Evolutionary conservation across 345 rosid genomes (phyloP).

Genomic region (Combretum micranthum): DNA sequence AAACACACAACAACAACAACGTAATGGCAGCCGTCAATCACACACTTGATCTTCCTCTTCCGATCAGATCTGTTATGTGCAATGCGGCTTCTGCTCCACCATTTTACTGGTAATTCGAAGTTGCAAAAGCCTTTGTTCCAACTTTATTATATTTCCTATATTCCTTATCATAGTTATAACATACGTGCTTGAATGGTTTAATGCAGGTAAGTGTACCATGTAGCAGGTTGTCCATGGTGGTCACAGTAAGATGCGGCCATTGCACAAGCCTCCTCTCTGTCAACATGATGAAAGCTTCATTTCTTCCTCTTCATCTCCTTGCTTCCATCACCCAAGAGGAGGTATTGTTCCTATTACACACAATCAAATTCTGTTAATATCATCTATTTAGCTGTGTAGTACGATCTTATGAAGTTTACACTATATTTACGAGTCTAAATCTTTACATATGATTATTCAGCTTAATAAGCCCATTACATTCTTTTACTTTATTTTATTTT

Average conservation of each 20-base stretch:
- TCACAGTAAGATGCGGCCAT: constrained; percentile 93
- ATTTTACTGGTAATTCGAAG: constrained; percentile 57
- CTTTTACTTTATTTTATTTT: too few relatives aligned
- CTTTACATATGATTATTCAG: too few relatives aligned
- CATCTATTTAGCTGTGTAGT: too few relatives aligned
- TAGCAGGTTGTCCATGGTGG: constrained; percentile 78
- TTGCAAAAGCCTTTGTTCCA: background rate
- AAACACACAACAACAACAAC: background rate
- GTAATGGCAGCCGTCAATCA: constrained; percentile 53
- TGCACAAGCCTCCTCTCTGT: constrained; percentile 93
- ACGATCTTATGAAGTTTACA: too few relatives aligned
- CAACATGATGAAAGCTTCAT: constrained; percentile 83
- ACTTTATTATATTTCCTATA: background rate
- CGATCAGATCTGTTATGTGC: constrained; percentile 96
- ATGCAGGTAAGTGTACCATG: constrained; percentile 87
- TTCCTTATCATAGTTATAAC: background rate
- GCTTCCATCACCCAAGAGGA: constrained; percentile 56
- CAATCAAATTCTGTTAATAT: too few relatives aligned
- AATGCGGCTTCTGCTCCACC: constrained; percentile 91
- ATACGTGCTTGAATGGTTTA: background rate
- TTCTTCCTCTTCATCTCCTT: constrained; percentile 69
- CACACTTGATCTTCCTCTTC: constrained; percentile 66
- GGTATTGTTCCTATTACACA: constrained; percentile 12
- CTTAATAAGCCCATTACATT: too few relatives aligned
- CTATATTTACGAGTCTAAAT: too few relatives aligned